Evolutionary conservation across 2,329 filamentous ascomycete species (phyloP), one percentile per base, ranked within the genome.

Genomic region (Aureobasidium sp.): DNA sequence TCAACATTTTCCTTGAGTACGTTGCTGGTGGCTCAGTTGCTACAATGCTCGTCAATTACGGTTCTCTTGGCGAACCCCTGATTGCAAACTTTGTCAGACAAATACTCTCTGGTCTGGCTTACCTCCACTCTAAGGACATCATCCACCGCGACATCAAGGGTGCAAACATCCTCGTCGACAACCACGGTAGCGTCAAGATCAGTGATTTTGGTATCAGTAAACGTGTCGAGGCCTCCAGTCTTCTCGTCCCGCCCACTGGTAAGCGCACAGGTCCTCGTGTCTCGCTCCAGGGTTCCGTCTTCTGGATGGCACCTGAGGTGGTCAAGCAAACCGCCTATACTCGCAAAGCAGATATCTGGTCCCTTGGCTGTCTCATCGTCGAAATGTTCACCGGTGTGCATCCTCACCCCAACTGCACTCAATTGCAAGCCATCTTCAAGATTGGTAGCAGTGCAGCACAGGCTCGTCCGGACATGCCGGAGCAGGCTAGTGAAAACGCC

Each of bases 1-100:
- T 99, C 70, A 99, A 99, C 79, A 99, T 99, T 88, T 99, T 99
- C 86, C 86, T 99, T 72, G 94, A 99, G 76, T 99, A 99, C 74
- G 94, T 99, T 36, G 90, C 94, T 17, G 94, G 94, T 76, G 94
- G 94, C 50, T 97, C 93, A 13, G 95, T 99, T 29, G 94, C 96
- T 67, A 96, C 91, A 10, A 97, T 99, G 92, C 87, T 99, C 67
- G 94, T 97, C 78, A 96, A 95, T 68, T 99, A 99, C 74, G 95
- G 95, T 64, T 93, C 93, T 8, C 85, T 99, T 60, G 89, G 90
- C 20, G 94, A 99, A 74, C 92, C 92, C 1, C 82, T 99, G 63
- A 92, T 97, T 64, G 88, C 92, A 72, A 97, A 94, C 76, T 99
- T 99, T 72, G 93, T 97, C 56, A 87, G 93, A 37, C 94, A 99